Conservation (phyloP, 2,329 filamentous ascomycete genomes). For the Fusarium denticulatum region DNA sequence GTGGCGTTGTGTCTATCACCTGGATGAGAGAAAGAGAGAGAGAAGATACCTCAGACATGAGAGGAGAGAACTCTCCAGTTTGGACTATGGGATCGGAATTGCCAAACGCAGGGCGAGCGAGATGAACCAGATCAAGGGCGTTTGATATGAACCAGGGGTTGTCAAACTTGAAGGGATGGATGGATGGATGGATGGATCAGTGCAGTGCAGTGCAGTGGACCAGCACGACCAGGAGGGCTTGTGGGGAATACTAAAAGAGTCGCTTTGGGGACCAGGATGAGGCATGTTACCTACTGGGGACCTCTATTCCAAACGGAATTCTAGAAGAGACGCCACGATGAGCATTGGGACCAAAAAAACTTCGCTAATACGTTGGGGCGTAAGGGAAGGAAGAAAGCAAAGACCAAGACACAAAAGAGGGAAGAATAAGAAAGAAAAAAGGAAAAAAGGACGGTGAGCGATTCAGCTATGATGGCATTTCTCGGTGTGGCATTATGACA, state of each 20-base stretch:
- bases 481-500: conserved; percentile 37
- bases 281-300: conserved; percentile 31
- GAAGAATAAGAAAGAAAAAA: not conserved
- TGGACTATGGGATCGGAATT: conserved; percentile 12
- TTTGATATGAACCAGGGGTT: conserved; percentile 38
- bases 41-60: conserved; percentile 8
- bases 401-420: not conserved
- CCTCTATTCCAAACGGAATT: conserved; percentile 42
- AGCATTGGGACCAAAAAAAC: conserved; percentile 15
- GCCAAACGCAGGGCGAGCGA: conserved; percentile 37
- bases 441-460: conserved; percentile 33
- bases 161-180: conserved; percentile 30
- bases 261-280: conserved; percentile 30
- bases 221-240: conserved; percentile 19
- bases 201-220: not conserved
- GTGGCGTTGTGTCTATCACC: conserved; percentile 12
- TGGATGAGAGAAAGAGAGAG: not conserved
- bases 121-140: conserved; percentile 39
- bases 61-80: not conserved
- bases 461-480: conserved; percentile 31
- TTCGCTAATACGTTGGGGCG: conserved; percentile 15
- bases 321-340: conserved; percentile 42
- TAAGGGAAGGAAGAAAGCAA: conserved; percentile 21
- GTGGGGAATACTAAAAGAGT: conserved; percentile 40
- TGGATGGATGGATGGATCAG: not conserved